Conservation (phyloP, 2,329 filamentous ascomycete genomes). For the Stachybotrys chlorohalonatus region DNA sequence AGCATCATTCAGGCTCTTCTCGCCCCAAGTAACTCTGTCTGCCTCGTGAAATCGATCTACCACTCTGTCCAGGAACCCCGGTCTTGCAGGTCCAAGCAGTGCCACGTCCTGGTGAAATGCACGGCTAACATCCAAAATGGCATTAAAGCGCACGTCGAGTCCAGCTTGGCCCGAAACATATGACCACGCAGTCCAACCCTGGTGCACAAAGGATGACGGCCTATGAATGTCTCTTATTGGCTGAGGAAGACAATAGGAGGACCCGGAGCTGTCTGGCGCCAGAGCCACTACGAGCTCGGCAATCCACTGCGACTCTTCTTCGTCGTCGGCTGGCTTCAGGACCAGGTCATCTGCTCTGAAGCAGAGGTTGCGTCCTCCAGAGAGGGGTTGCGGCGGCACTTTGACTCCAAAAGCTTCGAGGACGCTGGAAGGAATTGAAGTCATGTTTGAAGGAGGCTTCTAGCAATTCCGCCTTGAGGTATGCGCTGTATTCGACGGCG, state of each 20-base stretch:
- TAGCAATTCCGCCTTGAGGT: no score
- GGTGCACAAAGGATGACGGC: neutral
- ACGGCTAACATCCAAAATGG: neutral
- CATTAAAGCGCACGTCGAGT: neutral
- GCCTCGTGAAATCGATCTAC: conserved; percentile 3
- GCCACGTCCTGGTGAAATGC: conserved; percentile 2
- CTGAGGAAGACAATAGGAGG: neutral
- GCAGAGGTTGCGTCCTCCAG: conserved; percentile 1
- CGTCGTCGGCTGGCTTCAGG: conserved; percentile 2
- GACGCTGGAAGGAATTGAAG: neutral
- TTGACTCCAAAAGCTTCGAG: conserved; percentile 1
- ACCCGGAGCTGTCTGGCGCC: neutral
- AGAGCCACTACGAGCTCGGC: neutral
- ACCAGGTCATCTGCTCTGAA: conserved; percentile 1
- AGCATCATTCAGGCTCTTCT: conserved; percentile 1
- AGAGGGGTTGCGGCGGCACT: neutral
- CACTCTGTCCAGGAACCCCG: conserved; percentile 1
- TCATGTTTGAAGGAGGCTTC: neutral
- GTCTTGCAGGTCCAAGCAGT: neutral
- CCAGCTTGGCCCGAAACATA: neutral
- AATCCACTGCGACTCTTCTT: conserved; percentile 2
- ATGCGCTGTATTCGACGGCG: no score
- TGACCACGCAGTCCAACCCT: conserved; percentile 3
- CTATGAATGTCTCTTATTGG: neutral
- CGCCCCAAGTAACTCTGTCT: conserved; percentile 4